phyloP scores from a whole-genome alignment of 345 rosid genomes.

The Hevea brasiliensis region DNA sequence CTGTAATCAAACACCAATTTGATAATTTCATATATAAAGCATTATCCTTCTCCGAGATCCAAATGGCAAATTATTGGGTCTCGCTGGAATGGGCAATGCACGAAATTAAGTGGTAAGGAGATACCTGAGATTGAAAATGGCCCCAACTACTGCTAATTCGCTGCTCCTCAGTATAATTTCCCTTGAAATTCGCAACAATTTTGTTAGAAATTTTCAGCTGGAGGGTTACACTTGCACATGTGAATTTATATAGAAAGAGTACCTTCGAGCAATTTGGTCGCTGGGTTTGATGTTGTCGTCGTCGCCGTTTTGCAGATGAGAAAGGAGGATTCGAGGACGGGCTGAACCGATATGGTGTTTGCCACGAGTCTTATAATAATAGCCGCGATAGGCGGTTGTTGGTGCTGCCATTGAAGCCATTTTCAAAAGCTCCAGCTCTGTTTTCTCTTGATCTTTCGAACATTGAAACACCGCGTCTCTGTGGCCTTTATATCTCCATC shows the following conservation, averaged over 20 bases:
- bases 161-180: slow-evolving; percentile 83
- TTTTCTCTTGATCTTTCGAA: too few relatives aligned
- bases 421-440: slow-evolving; percentile 10
- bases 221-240: not conserved
- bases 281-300: slow-evolving; percentile 32
- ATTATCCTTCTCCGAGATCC: too few relatives aligned
- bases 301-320: slow-evolving; percentile 34
- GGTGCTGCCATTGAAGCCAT: slow-evolving; percentile 66
- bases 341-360: not conserved
- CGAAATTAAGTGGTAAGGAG: not conserved
- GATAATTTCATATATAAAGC: too few relatives aligned
- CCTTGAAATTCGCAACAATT: slow-evolving; percentile 32
- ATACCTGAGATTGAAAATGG: slow-evolving; percentile 76
- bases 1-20: slow-evolving; percentile 31
- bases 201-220: slow-evolving; percentile 1
- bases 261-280: slow-evolving; percentile 58
- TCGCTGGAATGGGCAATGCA: too few relatives aligned
- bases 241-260: not conserved
- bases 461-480: too few relatives aligned
- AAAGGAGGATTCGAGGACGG: slow-evolving; percentile 31
- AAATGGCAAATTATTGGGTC: too few relatives aligned
- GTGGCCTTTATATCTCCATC: too few relatives aligned
- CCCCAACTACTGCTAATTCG: slow-evolving; percentile 73
- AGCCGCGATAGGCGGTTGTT: slow-evolving; percentile 12
- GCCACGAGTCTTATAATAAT: slow-evolving; percentile 15